phyloP scores from a whole-genome alignment of 1,139 yeast genomes.

The Eremothecium sinecaudum region DNA sequence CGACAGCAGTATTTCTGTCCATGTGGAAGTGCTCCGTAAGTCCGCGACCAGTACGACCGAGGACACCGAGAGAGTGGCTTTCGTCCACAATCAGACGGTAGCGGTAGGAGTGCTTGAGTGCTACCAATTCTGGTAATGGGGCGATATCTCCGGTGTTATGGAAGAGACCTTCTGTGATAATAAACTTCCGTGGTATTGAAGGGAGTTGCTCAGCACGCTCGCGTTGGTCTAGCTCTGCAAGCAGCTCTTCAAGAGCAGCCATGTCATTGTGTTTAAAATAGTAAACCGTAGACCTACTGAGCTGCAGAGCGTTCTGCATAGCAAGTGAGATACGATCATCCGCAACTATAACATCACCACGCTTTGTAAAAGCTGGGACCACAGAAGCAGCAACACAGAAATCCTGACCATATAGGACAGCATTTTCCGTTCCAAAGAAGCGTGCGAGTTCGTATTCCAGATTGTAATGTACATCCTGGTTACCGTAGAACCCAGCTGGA shows the following conservation, averaged over 20 bases:
- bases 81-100: conserved; percentile 84
- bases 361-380: conserved; percentile 87
- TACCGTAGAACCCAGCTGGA: conserved; percentile 95
- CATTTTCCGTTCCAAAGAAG: conserved; percentile 67
- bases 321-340: conserved; percentile 73
- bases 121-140: conserved; percentile 58
- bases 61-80: conserved; percentile 71
- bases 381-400: conserved; percentile 89
- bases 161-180: conserved; percentile 83
- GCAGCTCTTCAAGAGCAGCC: conserved; percentile 65
- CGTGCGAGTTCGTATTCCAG: conserved; percentile 67
- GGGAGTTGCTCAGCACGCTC: conserved; percentile 59
- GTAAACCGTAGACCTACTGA: conserved; percentile 75
- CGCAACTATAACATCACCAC: conserved; percentile 88
- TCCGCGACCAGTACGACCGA: conserved; percentile 85
- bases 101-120: conserved; percentile 70
- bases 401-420: conserved; percentile 89
- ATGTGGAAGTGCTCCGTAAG: conserved; percentile 57
- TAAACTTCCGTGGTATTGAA: conserved; percentile 67
- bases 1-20: conserved; percentile 52
- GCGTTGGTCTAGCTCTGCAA: conserved; percentile 53
- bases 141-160: conserved; percentile 77
- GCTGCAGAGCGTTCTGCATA: conserved; percentile 77
- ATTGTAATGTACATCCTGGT: conserved; percentile 82
- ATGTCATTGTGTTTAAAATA: conserved; percentile 85